Conservation (phyloP, 2,329 filamentous ascomycete species). For the Exophiala sideris region DNA sequence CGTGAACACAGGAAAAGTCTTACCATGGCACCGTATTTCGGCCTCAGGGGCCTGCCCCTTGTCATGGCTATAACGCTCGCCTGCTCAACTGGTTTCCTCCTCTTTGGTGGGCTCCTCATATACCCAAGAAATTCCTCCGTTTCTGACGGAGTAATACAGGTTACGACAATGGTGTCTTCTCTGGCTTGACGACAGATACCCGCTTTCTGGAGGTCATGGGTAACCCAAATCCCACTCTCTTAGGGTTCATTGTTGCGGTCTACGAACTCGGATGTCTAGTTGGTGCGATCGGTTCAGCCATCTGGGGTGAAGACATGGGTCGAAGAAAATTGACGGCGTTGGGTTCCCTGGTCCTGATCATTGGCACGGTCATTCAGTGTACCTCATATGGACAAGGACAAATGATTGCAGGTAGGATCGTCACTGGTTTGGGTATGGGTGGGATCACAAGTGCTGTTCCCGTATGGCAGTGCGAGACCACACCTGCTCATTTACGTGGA, state of each 20-base stretch:
- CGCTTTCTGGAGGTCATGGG: conserved; percentile 30
- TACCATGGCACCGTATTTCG: background rate
- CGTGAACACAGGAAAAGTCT: background rate
- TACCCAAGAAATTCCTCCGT: background rate
- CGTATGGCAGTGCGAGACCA: conserved; percentile 38
- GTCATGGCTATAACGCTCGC: background rate
- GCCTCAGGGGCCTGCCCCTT: conserved; percentile 2
- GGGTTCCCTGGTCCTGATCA: background rate
- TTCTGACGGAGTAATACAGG: conserved; percentile 6
- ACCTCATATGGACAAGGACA: conserved; percentile 2
- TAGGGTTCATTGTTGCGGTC: conserved; percentile 27
- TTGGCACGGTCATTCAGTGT: conserved; percentile 6
- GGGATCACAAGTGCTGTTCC: conserved; percentile 30
- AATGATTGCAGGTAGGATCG: background rate
- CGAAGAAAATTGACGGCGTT: background rate
- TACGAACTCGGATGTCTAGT: conserved; percentile 11
- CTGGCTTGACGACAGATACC: conserved; percentile 30
- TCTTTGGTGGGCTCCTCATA: conserved; percentile 2
- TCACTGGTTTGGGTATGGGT: conserved; percentile 1
- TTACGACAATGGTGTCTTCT: conserved; percentile 36
- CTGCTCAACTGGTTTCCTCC: conserved; percentile 11
- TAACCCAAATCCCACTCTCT: conserved; percentile 40
- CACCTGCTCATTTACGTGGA: conserved; percentile 45
- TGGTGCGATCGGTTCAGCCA: conserved; percentile 1
- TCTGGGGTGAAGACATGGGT: conserved; percentile 5